Percentiles rank a stretch among this genome's conserved stretches.
Conservation (phyloP, 208 protist species). For the Giardia duodenalis region DNA sequence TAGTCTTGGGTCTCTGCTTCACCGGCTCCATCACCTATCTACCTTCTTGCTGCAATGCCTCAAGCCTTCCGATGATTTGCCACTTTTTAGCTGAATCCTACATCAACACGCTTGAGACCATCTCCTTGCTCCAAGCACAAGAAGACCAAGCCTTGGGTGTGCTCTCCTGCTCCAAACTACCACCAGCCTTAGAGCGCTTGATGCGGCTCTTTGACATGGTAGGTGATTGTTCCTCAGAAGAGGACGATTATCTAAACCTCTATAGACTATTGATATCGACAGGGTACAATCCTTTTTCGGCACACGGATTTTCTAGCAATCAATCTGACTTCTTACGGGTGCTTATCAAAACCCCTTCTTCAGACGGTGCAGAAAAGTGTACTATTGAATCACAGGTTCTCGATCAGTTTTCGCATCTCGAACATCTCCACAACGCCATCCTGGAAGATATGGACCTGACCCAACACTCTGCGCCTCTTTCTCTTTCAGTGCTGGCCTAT, state of each 20-base stretch:
- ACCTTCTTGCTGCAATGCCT: not conserved
- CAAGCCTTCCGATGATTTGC: not conserved
- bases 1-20: not conserved
- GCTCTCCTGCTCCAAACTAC: too few species aligned
- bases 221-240: too few species aligned
- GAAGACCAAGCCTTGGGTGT: too few species aligned
- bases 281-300: not conserved
- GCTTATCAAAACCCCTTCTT: too few species aligned
- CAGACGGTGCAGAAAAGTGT: too few species aligned
- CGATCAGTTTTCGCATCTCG: too few species aligned
- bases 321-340: not conserved
- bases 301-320: not conserved
- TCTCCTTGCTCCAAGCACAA: not conserved
- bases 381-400: too few species aligned
- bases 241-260: not conserved
- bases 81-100: not conserved
- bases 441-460: too few species aligned
- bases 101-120: not conserved
- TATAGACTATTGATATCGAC: not conserved
- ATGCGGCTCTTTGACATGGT: too few species aligned
- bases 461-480: too few species aligned
- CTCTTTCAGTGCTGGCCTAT: not conserved
- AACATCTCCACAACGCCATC: too few species aligned
- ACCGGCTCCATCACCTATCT: not conserved
- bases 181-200: too few species aligned